Evolutionary conservation across 2,329 filamentous ascomycete genomes (phyloP), one percentile per base, ranked within the genome.

Genomic region (Ustilaginoidea virens): DNA sequence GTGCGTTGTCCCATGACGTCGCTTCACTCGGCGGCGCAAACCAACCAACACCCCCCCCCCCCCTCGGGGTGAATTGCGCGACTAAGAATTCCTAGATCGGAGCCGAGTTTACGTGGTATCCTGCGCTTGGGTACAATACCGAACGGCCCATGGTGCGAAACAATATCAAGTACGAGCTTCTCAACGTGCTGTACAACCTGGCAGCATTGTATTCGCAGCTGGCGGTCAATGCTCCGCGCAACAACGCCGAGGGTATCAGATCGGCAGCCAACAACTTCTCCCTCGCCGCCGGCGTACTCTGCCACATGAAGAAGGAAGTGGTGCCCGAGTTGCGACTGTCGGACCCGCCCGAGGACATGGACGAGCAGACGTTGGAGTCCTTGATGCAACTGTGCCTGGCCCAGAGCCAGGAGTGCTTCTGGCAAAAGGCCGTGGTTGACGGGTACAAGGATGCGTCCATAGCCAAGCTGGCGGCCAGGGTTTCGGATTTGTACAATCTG

Each of bases 381-480:
- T 57, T 96, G 25, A 71, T 80, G 41, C 72, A 87, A 49, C 64
- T 98, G 17, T 73, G 92, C 49, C 66, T 98, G 7, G 87, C 86
- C 1, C 85, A 98, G 49, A 86, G 80, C 17, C 90, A 98, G 48
- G 90, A 98, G 56, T 96, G 86, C 49, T 96, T 90, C 53, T 98
- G 90, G 90, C 80, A 90, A 42, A 96, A 93, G 50, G 87, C 90
- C 1, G 86, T 92, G 33, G 86, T 92, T 60, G 87, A 94, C 48
- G 75, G 77, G 15, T 74, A 93, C 56, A 94, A 92, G 51, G 90
- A 98, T 48, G 80, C 74, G 2, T 82, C 79, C 1, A 92, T 98
- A 36, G 81, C 90, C 3, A 90, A 92, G 49, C 63, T 98, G 12
- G 86, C 90, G 4, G 83, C 83, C 0, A 56, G 83, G 36, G 85